Percentiles rank a stretch among this genome's conserved stretches.
phyloP scores from a whole-genome alignment of 257 asterid genomes.

The Petunia secreta region DNA sequence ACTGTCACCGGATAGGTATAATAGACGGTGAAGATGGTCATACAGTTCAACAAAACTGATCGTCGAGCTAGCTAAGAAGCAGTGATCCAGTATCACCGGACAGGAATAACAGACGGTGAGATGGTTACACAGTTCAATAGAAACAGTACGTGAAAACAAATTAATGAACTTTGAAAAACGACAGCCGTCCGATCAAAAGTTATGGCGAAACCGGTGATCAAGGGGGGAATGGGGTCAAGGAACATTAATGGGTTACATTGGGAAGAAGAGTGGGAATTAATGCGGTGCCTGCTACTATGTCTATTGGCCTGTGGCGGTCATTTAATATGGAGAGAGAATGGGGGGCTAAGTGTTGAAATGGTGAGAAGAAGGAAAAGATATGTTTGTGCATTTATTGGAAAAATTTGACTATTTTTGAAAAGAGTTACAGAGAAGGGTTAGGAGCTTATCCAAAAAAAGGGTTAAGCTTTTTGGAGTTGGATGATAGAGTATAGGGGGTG shows the following conservation, averaged over 20 bases:
- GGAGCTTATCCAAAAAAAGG: neutral
- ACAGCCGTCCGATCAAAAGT: conserved; percentile 22
- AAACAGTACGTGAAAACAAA: conserved; percentile 55
- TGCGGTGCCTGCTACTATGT: conserved; percentile 23
- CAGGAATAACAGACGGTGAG: conserved; percentile 75
- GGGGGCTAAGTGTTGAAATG: neutral
- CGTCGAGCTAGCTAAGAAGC: conserved; percentile 89
- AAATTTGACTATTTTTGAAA: conserved; percentile 21
- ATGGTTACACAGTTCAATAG: neutral
- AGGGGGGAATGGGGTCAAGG: conserved; percentile 17
- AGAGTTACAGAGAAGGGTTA: neutral
- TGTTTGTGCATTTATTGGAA: conserved; percentile 26
- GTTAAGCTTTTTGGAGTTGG: neutral
- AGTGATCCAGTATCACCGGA: conserved; percentile 99
- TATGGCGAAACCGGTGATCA: conserved; percentile 4
- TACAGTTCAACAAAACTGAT: neutral
- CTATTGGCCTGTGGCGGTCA: conserved; percentile 26
- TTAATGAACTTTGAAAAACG: conserved; percentile 22
- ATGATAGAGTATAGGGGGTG: neutral
- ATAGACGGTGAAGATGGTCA: conserved; percentile 58
- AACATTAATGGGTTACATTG: conserved; percentile 30
- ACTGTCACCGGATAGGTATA: conserved; percentile 86
- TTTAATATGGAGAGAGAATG: conserved; percentile 26
- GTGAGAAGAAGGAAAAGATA: conserved; percentile 13
- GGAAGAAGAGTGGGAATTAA: conserved; percentile 28